Base-by-base conservation (phyloP, 2,329 filamentous ascomycete species). In the Knufia fluminis region DNA sequence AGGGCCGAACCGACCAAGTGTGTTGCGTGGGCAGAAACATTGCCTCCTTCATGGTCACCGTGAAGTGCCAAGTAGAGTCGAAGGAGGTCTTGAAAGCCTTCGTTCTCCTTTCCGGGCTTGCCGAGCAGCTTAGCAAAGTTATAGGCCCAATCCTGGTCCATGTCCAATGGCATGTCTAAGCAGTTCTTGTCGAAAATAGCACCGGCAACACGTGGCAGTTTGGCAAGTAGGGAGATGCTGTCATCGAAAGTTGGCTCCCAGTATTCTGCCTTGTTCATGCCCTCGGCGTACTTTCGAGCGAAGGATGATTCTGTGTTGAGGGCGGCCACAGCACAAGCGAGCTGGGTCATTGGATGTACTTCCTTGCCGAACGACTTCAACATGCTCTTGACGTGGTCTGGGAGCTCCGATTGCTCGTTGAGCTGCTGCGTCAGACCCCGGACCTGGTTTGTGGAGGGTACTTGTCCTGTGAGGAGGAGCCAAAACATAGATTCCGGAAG, bases 401-500 rank as follows among this genome's bases (percentile, higher is more conserved):
- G 92, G 46, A 98, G 79, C 60, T 79, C 73, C 19, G 86, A 85
- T 71, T 96, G 83, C 66, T 90, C 84, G 46, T 92, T 92, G 20
- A 97, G 76, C 68, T 97, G 84, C 51, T 83, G 80, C 41, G 88
- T 94, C 61, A 98, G 82, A 39, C 71, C 74, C 61, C 91, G 86
- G 55, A 92, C 80, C 69, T 98, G 92, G 54, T 73, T 73, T 19
- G 82, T 84, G 1, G 85, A 86, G 20, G 92, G 92, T 19, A 97
- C 86, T 69, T 94, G 78, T 52, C 92, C 92, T 8, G 92, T 98
- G 60, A 98, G 76, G 45, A 98, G 81, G 36, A 97, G 81, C 92
- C 92, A 98, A 78, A 98, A 98, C 92, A 98, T 98, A 68, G 91
- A 83, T 71, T 98, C 92, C 42, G 92, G 92, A 10, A 97, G 79